Base-by-base conservation (phyloP, 495 filamentous ascomycete genomes). In the Tuber melanosporum region DNA sequence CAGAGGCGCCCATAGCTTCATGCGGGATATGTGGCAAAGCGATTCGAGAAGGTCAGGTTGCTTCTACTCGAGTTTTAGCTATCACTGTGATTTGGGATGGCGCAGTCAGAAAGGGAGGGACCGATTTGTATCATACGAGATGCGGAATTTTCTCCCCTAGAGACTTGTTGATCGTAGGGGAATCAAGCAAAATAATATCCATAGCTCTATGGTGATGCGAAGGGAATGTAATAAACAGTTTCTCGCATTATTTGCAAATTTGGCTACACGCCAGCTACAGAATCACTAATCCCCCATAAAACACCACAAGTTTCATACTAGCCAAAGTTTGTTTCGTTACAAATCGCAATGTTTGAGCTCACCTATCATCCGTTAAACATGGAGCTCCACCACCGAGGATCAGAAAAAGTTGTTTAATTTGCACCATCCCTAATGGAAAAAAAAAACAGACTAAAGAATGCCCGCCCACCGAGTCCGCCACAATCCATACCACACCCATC, bases 321-420 rank as follows among this genome's bases (percentile, higher is more conserved):
- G 78, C 72, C 76, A 80, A 73, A 71, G 77, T 76, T 47, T 71
- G 73, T 73, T 79, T 80, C 74, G 71, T 80, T 80, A 80, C 77
- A 80, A 80, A 73, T 45, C 57, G 52, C 78, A 80, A 80, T 73
- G 78, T 72, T 76, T 52, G 71, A 72, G 44, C 42, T 74, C 71
- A 62, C 75, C 70, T 72, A 70, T 71, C 42, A 39, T 72, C 78
- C 62, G 71, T 73, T 74, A 80, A 79, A 79, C 47, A 44, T 62
- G 43, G 71, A 52, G 75, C 45, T 71, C 78, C 78, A 80, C 66
- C 73, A 43, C 71, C 75, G 73, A 80, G 74, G 74, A 80, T 69
- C 75, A 80, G 74, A 73, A 80, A 80, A 80, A 80, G 74, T 76
- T 79, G 72, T 72, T 73, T 80, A 79, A 80, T 80, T 78, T 80